These are phyloP conservation scores for Beauveria sp. DNA, from an alignment of 2,329 filamentous ascomycete genomes.

Conservation along the genomic window DNA sequence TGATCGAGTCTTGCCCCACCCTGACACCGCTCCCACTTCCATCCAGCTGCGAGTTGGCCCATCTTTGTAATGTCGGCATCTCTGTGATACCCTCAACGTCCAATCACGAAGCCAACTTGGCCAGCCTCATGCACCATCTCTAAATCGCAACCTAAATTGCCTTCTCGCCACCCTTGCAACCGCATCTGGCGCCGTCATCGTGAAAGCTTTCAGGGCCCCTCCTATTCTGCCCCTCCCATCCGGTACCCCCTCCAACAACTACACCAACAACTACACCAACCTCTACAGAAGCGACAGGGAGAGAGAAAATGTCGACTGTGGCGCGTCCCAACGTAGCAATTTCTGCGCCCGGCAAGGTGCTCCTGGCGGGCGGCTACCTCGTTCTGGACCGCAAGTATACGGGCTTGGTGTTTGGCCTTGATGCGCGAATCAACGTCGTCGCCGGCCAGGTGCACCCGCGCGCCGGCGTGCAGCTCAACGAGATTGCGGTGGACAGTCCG, in stretches of 20 bases:
- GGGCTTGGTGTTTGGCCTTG: slow-evolving; percentile 62
- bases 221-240: not conserved
- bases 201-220: not conserved
- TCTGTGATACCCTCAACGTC: not conserved
- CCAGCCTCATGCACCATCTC: not conserved
- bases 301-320: not conserved
- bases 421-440: slow-evolving; percentile 59
- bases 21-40: not conserved
- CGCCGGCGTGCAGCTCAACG: slow-evolving; percentile 55
- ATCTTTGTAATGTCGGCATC: not conserved
- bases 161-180: not conserved
- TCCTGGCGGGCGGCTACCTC: slow-evolving; percentile 89
- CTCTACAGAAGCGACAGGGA: not conserved
- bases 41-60: not conserved
- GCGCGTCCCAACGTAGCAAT: slow-evolving; percentile 46
- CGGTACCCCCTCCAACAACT: not conserved
- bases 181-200: not conserved
- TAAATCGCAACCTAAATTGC: not conserved
- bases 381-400: slow-evolving; percentile 85
- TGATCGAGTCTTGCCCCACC: not conserved
- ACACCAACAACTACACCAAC: not conserved
- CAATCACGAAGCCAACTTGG: not conserved
- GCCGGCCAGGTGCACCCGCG: slow-evolving; percentile 50
- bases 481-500: slow-evolving; percentile 82
- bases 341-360: slow-evolving; percentile 92